Evolutionary conservation across 169 alveolate species (phyloP).

Genomic region (Cryptosporidium parvum): DNA sequence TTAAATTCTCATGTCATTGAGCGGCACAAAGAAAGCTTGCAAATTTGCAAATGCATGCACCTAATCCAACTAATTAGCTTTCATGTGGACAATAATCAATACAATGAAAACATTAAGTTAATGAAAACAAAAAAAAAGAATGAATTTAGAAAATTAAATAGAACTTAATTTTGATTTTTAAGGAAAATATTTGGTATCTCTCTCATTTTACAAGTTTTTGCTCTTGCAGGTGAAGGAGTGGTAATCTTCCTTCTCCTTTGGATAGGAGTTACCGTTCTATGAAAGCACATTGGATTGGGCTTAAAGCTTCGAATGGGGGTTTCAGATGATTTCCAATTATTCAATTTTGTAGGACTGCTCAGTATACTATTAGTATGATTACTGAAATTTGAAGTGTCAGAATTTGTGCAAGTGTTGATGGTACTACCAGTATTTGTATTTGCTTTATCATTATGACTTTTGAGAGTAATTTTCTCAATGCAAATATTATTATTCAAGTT

Average conservation of each 20-base stretch:
- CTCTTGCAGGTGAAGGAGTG: constrained; percentile 54
- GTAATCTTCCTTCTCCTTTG: constrained; percentile 39
- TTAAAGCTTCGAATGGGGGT: constrained; percentile 2
- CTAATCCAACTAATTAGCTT: not conserved
- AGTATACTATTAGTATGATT: not conserved
- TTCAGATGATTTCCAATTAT: not conserved
- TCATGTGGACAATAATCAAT: not conserved
- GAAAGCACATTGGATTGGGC: constrained; percentile 4
- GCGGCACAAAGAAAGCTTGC: not conserved
- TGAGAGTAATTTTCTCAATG: not conserved
- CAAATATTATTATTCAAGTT: too few relatives aligned
- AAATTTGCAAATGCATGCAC: not conserved
- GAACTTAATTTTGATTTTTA: not conserved
- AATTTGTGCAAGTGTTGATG: not conserved
- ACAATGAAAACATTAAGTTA: not conserved
- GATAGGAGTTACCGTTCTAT: constrained; percentile 56
- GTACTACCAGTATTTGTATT: not conserved
- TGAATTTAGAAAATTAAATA: not conserved
- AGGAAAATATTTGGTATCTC: constrained; percentile 11
- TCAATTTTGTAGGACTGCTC: not conserved
- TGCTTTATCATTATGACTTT: not conserved
- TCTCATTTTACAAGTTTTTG: constrained; percentile 30
- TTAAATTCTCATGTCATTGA: not conserved
- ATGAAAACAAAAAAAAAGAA: not conserved
- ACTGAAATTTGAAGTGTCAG: not conserved